These are phyloP conservation scores for Bruguiera hainesii DNA, from an alignment of 441 rosid genomes.

Conservation along the genomic window DNA sequence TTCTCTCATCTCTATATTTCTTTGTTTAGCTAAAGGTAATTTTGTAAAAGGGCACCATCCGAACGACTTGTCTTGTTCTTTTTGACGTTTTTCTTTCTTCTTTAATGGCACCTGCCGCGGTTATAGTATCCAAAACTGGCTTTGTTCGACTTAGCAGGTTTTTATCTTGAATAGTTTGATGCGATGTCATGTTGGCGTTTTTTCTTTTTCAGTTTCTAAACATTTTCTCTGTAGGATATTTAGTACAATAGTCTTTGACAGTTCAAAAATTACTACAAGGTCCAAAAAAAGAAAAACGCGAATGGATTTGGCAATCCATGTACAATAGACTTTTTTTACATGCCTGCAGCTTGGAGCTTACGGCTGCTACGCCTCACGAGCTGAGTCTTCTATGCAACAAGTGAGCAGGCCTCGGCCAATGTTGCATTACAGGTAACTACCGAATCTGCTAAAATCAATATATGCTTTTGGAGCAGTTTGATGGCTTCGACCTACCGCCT, in stretches of 20 bases:
- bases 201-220: not conserved
- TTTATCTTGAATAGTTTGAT: too few relatives aligned
- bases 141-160: too few relatives aligned
- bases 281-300: too few relatives aligned
- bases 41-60: too few relatives aligned
- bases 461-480: not conserved
- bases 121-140: too few relatives aligned
- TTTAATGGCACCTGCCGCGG: too few relatives aligned
- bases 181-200: too few relatives aligned
- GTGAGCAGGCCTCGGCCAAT: slow-evolving; percentile 11
- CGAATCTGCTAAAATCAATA: not conserved
- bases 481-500: not conserved
- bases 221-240: not conserved
- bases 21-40: not conserved
- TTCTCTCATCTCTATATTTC: not conserved
- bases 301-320: too few relatives aligned
- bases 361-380: slow-evolving; percentile 15
- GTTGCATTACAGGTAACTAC: slow-evolving; percentile 20
- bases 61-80: too few relatives aligned
- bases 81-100: too few relatives aligned
- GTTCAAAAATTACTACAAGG: too few relatives aligned
- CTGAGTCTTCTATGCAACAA: slow-evolving; percentile 22
- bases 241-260: too few relatives aligned
- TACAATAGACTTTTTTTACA: not conserved
- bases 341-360: slow-evolving; percentile 28